phyloP scores from a whole-genome alignment of 306 rosid genomes.

The Trifolium repens region DNA sequence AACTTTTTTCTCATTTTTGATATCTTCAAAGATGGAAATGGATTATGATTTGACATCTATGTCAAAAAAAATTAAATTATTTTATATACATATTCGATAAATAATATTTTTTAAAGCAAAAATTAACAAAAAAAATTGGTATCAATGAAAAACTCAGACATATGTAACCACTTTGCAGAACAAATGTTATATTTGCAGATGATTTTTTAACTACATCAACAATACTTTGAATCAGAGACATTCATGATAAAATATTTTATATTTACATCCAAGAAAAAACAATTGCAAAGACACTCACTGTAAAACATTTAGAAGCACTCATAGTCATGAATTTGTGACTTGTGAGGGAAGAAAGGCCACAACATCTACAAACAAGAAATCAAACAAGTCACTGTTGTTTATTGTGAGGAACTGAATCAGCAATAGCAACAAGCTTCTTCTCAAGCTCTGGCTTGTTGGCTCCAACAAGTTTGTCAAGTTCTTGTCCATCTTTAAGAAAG shows the following conservation, averaged over 20 bases:
- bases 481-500: slow-evolving; percentile 83
- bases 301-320: slow-evolving; percentile 37
- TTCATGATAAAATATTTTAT: slow-evolving; percentile 31
- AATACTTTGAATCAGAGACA: slow-evolving; percentile 25
- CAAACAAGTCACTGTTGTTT: slow-evolving; percentile 39
- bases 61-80: not conserved
- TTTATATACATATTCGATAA: not conserved
- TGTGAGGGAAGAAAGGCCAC: slow-evolving; percentile 11
- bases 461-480: slow-evolving; percentile 95
- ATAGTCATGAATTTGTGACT: slow-evolving; percentile 3
- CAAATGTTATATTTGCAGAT: slow-evolving; percentile 37
- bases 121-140: not conserved
- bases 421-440: slow-evolving; percentile 65
- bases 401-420: slow-evolving; percentile 49
- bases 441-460: slow-evolving; percentile 93
- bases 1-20: not conserved
- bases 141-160: not conserved
- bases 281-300: slow-evolving; percentile 22
- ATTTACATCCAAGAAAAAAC: slow-evolving; percentile 40
- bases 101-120: not conserved
- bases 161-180: not conserved
- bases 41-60: not conserved
- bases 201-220: slow-evolving; percentile 36
- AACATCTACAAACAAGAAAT: slow-evolving; percentile 13
- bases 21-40: not conserved